Conservation (phyloP, 2,329 filamentous ascomycete species). For the Exophiala bonariae region DNA sequence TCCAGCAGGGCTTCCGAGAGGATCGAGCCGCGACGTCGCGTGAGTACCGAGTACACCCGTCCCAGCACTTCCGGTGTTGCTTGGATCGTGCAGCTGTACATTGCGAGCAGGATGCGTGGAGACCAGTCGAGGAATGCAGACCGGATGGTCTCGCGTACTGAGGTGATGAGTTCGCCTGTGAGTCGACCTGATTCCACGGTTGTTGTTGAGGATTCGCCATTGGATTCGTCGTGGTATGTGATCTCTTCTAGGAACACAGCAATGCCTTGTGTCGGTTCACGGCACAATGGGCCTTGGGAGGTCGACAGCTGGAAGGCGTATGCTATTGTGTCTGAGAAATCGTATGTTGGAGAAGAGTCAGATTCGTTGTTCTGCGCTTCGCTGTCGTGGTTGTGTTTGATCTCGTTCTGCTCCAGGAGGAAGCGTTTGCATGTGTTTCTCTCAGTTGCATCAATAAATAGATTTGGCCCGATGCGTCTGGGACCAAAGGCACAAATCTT, state of each 20-base stretch:
- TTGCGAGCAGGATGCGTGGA: slow-evolving; percentile 88
- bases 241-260: slow-evolving; percentile 88
- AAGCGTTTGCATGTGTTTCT: slow-evolving; percentile 71
- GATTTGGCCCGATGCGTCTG: slow-evolving; percentile 78
- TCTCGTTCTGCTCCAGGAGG: slow-evolving; percentile 36
- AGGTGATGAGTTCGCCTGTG: slow-evolving; percentile 90
- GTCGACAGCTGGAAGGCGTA: slow-evolving; percentile 95
- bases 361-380: slow-evolving; percentile 14
- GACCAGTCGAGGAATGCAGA: slow-evolving; percentile 93
- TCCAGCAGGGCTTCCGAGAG: slow-evolving; percentile 90
- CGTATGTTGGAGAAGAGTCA: slow-evolving; percentile 46
- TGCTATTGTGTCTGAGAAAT: slow-evolving; percentile 84
- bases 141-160: slow-evolving; percentile 78
- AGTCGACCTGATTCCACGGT: slow-evolving; percentile 72
- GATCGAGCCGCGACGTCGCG: slow-evolving; percentile 83
- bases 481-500: slow-evolving; percentile 90
- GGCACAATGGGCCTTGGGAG: slow-evolving; percentile 83
- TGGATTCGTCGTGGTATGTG: slow-evolving; percentile 53
- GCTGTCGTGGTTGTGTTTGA: slow-evolving; percentile 17
- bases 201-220: slow-evolving; percentile 39
- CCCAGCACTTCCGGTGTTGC: slow-evolving; percentile 87
- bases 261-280: slow-evolving; percentile 89
- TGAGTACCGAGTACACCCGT: slow-evolving; percentile 96
- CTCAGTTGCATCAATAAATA: slow-evolving; percentile 80
- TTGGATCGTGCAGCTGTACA: slow-evolving; percentile 98